phyloP scores from a whole-genome alignment of 257 asterid genomes.

The Thymus quinquecostatus region DNA sequence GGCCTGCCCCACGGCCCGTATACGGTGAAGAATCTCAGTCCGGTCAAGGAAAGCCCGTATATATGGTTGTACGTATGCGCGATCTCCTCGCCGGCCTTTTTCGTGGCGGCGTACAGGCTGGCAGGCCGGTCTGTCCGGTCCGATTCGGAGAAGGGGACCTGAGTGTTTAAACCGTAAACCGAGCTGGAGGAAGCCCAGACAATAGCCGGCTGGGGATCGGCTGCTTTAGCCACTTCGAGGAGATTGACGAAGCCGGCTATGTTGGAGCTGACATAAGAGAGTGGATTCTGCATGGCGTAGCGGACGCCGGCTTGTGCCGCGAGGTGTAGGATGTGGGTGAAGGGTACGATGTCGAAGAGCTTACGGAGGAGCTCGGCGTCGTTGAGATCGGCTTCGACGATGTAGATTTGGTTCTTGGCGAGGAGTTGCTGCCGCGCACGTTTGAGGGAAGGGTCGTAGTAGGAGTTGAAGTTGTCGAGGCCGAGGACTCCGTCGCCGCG shows the following conservation, averaged over 20 bases:
- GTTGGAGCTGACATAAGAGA: slow-evolving; percentile 72
- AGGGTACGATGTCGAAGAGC: slow-evolving; percentile 81
- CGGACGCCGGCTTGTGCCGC: slow-evolving; percentile 99
- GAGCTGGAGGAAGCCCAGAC: slow-evolving; percentile 97
- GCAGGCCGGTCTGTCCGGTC: slow-evolving; percentile 90
- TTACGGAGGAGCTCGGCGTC: slow-evolving; percentile 60
- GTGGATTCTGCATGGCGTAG: slow-evolving; percentile 95
- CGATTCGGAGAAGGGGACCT: slow-evolving; percentile 74
- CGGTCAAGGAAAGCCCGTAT: slow-evolving; percentile 81
- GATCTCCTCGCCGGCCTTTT: slow-evolving; percentile 92
- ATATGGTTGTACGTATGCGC: slow-evolving; percentile 92
- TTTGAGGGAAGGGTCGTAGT: slow-evolving; percentile 80
- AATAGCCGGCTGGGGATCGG: slow-evolving; percentile 94
- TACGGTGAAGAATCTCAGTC: slow-evolving; percentile 86
- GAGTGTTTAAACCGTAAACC: slow-evolving; percentile 75
- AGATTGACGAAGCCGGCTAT: slow-evolving; percentile 83
- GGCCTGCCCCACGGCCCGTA: slow-evolving; percentile 99
- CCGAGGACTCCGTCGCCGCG: slow-evolving; percentile 96
- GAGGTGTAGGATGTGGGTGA: slow-evolving; percentile 72
- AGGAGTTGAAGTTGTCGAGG: slow-evolving; percentile 83
- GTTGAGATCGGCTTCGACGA: slow-evolving; percentile 78
- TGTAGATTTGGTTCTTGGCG: slow-evolving; percentile 48
- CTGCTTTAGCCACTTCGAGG: slow-evolving; percentile 72
- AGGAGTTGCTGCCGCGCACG: slow-evolving; percentile 64
- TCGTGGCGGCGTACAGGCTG: slow-evolving; percentile 91